A percentile compares a stretch with the other conserved stretches of the same genome.
phyloP scores from a whole-genome alignment of 495 filamentous ascomycete genomes.

The Xylaria scruposa region DNA sequence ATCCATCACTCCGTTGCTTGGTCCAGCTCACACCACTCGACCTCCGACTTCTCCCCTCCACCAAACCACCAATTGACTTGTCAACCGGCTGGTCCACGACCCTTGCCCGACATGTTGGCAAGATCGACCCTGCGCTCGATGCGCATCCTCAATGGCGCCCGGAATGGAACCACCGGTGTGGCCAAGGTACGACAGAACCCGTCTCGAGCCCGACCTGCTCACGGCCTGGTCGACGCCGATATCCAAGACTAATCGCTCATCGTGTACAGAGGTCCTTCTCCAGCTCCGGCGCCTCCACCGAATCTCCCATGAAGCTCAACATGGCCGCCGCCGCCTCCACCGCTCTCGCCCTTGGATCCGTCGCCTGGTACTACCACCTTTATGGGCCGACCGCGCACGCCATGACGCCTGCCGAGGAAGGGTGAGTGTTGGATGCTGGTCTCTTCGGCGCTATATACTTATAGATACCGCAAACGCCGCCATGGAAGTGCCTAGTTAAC shows the following conservation, averaged over 20 bases:
- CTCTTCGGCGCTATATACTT: slow-evolving; percentile 9
- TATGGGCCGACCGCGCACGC: slow-evolving; percentile 88
- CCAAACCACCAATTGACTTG: slow-evolving; percentile 43
- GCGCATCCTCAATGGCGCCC: slow-evolving; percentile 76
- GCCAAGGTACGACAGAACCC: slow-evolving; percentile 60
- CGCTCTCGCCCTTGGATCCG: slow-evolving; percentile 80
- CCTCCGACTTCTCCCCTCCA: slow-evolving; percentile 40
- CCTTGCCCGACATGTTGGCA: slow-evolving; percentile 77
- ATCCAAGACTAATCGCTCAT: slow-evolving; percentile 39
- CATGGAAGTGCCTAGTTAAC: slow-evolving; percentile 26
- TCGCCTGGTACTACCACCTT: slow-evolving; percentile 95
- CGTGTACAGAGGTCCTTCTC: slow-evolving; percentile 64
- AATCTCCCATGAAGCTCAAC: slow-evolving; percentile 71
- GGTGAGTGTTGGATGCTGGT: slow-evolving; percentile 69
- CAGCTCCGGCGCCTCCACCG: slow-evolving; percentile 60
- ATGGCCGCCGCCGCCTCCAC: slow-evolving; percentile 84
- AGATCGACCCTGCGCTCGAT: slow-evolving; percentile 80
- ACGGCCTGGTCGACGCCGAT: slow-evolving; percentile 20
- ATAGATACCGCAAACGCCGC: background rate
- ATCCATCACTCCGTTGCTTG: slow-evolving; percentile 31
- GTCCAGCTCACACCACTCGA: slow-evolving; percentile 34
- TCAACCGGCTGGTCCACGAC: slow-evolving; percentile 41
- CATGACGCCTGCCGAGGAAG: slow-evolving; percentile 94
- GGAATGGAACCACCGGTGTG: slow-evolving; percentile 64
- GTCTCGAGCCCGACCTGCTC: slow-evolving; percentile 8